Percentiles rank a stretch among this genome's conserved stretches.
These are phyloP conservation scores for Cydonia oblonga DNA, from an alignment of 331 rosid species.

Conservation along the genomic window DNA sequence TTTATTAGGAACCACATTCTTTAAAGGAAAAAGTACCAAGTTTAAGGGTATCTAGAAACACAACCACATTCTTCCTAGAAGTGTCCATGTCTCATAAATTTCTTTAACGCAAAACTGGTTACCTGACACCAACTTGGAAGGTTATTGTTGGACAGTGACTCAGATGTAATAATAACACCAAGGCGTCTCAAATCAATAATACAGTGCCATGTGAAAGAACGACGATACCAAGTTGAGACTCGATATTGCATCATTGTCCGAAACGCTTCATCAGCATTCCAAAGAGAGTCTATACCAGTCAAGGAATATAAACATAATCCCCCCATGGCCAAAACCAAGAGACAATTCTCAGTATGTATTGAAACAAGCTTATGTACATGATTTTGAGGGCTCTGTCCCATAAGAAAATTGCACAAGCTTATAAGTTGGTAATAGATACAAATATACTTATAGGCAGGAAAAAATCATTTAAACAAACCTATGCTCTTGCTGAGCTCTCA, in stretches of 20 bases:
- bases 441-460: not conserved
- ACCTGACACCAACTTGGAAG: too few species aligned
- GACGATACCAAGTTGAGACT: too few species aligned
- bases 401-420: constrained; percentile 16
- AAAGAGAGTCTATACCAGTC: not conserved
- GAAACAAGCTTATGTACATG: not conserved
- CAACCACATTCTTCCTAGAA: too few species aligned
- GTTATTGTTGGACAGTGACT: too few species aligned
- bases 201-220: too few species aligned
- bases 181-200: too few species aligned
- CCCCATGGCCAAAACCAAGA: too few species aligned
- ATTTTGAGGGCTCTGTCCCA: constrained; percentile 17
- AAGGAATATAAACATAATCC: too few species aligned
- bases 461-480: constrained; percentile 7
- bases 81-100: not conserved
- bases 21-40: not conserved
- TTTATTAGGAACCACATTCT: not conserved
- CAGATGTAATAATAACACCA: too few species aligned
- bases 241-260: too few species aligned
- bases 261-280: too few species aligned
- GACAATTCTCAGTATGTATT: constrained; percentile 7
- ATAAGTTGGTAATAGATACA: constrained; percentile 8
- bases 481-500: constrained; percentile 29
- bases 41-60: not conserved
- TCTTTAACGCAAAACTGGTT: not conserved